Conservation (phyloP, 2,329 filamentous ascomycete species). For the Aspergillus aculeatinus region DNA sequence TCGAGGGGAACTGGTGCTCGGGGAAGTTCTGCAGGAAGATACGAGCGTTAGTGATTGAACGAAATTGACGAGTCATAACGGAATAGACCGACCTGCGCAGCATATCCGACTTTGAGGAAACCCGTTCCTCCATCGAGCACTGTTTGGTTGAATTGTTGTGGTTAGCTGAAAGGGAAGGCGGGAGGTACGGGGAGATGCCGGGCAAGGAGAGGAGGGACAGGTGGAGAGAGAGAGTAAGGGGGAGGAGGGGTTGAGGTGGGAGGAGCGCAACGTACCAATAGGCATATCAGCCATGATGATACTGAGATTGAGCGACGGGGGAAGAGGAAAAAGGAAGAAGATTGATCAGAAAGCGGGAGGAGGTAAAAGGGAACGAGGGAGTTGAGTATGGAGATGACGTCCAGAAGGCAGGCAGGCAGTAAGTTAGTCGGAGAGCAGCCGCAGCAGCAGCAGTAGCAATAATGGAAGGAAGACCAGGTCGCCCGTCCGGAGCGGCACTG, state of each 20-base stretch:
- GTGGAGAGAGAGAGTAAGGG: slow-evolving; percentile 19
- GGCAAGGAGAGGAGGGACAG: slow-evolving; percentile 1
- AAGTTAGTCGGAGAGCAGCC: slow-evolving; percentile 4
- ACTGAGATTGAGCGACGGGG: neutral
- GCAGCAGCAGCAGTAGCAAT: slow-evolving; percentile 1
- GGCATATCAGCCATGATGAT: slow-evolving; percentile 49
- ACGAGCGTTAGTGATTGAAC: slow-evolving; percentile 9
- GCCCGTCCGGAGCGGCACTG: slow-evolving; percentile 3
- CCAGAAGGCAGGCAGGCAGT: slow-evolving; percentile 7
- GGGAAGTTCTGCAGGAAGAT: slow-evolving; percentile 76
- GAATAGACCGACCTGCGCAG: slow-evolving; percentile 65
- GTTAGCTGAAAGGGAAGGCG: slow-evolving; percentile 18
- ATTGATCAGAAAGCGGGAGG: slow-evolving; percentile 13
- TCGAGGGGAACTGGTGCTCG: slow-evolving; percentile 96
- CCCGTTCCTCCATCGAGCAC: slow-evolving; percentile 99
- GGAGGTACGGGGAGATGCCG: slow-evolving; percentile 1
- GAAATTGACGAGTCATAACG: neutral
- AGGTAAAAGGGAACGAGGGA: slow-evolving; percentile 11
- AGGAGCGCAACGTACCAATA: slow-evolving; percentile 42
- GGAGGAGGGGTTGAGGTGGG: slow-evolving; percentile 14
- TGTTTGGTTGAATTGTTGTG: slow-evolving; percentile 44
- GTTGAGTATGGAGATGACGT: slow-evolving; percentile 11
- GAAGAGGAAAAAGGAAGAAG: neutral
- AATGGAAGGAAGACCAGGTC: slow-evolving; percentile 6
- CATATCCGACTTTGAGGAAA: slow-evolving; percentile 99